Evolutionary conservation across 352 stramenopile genomes (phyloP).

Genomic region (Phytophthora pseudosyringae): DNA sequence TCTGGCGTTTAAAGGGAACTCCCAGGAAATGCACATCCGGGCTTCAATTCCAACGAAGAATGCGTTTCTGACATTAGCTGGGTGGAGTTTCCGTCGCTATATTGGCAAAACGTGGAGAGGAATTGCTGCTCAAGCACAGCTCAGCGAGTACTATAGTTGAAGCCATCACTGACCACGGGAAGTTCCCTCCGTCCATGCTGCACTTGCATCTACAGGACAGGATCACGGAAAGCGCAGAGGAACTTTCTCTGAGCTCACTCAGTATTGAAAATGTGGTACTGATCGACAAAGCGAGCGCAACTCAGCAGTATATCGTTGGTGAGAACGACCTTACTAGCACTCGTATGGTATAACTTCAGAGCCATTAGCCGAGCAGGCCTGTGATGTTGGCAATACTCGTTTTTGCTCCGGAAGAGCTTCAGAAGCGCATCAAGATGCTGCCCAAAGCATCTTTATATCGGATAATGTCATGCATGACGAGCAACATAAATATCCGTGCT

Average conservation of each 20-base stretch:
- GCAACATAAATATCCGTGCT: too few relatives aligned
- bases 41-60: constrained; percentile 20
- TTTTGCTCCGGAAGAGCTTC: too few relatives aligned
- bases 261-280: constrained; percentile 8
- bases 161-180: constrained; percentile 9
- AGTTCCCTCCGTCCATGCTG: constrained; percentile 20
- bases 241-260: constrained; percentile 4
- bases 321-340: background rate
- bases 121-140: background rate
- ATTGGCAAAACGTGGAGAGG: background rate
- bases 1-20: constrained; percentile 17
- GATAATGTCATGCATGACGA: too few relatives aligned
- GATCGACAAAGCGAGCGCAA: background rate
- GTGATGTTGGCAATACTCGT: too few relatives aligned
- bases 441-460: too few relatives aligned
- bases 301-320: constrained; percentile 6
- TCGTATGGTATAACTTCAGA: background rate
- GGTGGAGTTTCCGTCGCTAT: background rate
- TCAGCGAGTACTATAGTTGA: constrained; percentile 3
- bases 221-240: background rate
- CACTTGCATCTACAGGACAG: constrained; percentile 11
- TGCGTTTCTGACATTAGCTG: constrained; percentile 1
- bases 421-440: too few relatives aligned
- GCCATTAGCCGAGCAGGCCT: background rate
- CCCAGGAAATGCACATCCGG: constrained; percentile 18